A percentile compares a stretch with the other conserved stretches of the same genome.
phyloP scores from a whole-genome alignment of 192 early-diverging fungal species.

The Lobosporangium transversale region DNA sequence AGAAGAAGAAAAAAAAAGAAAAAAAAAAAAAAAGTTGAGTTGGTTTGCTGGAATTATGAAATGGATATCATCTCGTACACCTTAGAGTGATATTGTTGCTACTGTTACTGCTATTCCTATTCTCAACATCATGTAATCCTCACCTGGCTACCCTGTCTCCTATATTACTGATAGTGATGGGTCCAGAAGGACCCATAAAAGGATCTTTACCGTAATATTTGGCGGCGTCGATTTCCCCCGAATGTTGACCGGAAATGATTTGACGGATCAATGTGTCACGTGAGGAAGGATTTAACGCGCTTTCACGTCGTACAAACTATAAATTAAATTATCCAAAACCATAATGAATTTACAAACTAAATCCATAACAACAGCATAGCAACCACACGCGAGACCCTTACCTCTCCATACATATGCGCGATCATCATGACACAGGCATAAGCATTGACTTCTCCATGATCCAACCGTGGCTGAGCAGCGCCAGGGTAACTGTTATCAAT shows the following conservation, averaged over 20 bases:
- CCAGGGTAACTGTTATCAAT: slow-evolving; percentile 59
- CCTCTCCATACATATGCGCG: slow-evolving; percentile 47
- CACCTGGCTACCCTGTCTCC: slow-evolving; percentile 24
- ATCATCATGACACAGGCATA: slow-evolving; percentile 60
- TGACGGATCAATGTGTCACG: background rate
- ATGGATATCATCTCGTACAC: too few species aligned
- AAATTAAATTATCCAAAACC: background rate
- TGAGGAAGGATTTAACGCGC: background rate
- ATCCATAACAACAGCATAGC: background rate
- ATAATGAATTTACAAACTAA: too few species aligned
- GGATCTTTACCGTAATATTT: background rate
- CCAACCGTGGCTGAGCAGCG: slow-evolving; percentile 34
- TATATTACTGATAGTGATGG: slow-evolving; percentile 1
- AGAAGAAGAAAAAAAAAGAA: too few species aligned
- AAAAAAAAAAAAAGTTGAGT: too few species aligned
- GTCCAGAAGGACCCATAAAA: slow-evolving; percentile 16
- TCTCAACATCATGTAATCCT: background rate
- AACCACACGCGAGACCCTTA: background rate
- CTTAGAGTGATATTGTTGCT: background rate
- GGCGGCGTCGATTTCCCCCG: background rate
- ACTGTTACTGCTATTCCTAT: background rate
- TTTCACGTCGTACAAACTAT: background rate
- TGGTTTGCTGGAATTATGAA: too few species aligned
- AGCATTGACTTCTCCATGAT: slow-evolving; percentile 51
- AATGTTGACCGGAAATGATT: slow-evolving; percentile 5